These are phyloP conservation scores for Taiozyma onychis DNA, from an alignment of 1,139 yeast genomes.

Conservation along the genomic window DNA sequence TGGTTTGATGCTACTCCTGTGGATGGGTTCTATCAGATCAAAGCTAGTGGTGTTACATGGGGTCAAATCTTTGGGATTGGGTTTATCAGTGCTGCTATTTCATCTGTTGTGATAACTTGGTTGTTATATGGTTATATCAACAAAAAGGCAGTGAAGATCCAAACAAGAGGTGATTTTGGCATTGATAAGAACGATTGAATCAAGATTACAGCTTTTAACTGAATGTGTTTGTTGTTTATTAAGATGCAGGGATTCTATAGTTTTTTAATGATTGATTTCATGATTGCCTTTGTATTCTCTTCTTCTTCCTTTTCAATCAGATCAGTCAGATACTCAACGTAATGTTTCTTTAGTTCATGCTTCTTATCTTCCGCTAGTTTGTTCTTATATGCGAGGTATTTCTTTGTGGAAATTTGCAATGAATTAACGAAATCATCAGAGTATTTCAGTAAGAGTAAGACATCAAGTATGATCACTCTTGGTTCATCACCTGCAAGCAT, in stretches of 20 bases:
- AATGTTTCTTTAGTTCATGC: slow-evolving; percentile 37
- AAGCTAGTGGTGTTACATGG: not conserved
- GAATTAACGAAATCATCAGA: slow-evolving; percentile 46
- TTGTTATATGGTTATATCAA: slow-evolving; percentile 41
- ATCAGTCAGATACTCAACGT: slow-evolving; percentile 37
- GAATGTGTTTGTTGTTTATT: not conserved
- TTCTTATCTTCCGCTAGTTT: slow-evolving; percentile 35
- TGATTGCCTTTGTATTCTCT: slow-evolving; percentile 26
- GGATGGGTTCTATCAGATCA: slow-evolving; percentile 9
- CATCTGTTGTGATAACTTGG: slow-evolving; percentile 31
- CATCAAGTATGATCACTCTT: slow-evolving; percentile 47
- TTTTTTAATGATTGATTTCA: slow-evolving; percentile 30
- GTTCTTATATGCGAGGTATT: slow-evolving; percentile 55
- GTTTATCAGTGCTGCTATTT: slow-evolving; percentile 25
- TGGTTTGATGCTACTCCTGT: slow-evolving; percentile 37
- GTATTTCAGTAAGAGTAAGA: slow-evolving; percentile 64
- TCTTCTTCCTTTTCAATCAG: slow-evolving; percentile 31
- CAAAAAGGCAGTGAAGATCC: slow-evolving; percentile 22
- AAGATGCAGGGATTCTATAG: slow-evolving; percentile 14
- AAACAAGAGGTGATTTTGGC: slow-evolving; percentile 19
- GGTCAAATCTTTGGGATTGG: slow-evolving; percentile 2
- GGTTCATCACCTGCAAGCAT: slow-evolving; percentile 19
- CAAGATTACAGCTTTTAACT: not conserved
- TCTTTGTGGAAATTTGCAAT: slow-evolving; percentile 66
- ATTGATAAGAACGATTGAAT: slow-evolving; percentile 14